Evolutionary conservation across 345 rosid genomes (phyloP), one percentile per base, ranked within the genome.

Genomic region (Pistacia atlantica): DNA sequence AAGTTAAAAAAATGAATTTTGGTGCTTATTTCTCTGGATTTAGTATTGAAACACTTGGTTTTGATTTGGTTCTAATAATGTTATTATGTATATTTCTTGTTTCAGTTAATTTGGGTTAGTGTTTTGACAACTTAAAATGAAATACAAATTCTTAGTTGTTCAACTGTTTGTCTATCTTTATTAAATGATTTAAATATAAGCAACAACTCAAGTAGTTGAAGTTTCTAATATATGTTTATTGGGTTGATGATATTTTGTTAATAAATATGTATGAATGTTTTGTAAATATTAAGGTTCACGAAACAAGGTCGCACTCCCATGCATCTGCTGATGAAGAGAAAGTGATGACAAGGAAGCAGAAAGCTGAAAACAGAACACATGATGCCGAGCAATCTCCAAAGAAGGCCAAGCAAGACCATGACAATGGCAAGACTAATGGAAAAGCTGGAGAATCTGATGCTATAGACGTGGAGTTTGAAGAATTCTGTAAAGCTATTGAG

Each of bases 321-420:
- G 78, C 83, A 67, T 77, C 89, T 58, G 78, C 72, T 11, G 90
- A 89, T 17, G 97, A 92, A 4, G 89, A 85, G 33, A 91, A 85
- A 84, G 83, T 87, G 46, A 88, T 81, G 89, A 85, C 90, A 48
- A 82, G 95, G 84, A 95, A 93, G 88, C 94, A 91, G 79, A 95
- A 93, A 69, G 98, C 91, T n/a, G 92, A 89, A 81, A 89, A 82
- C 83, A 84, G 79, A 68, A 78, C 81, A 35, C 85, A 83, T 35
- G 95, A 89, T 73, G 82, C 82, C 13, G 91, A 84, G 64, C 90
- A 88, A 28, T 81, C 91, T 20, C 93, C 84, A 0, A 91, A 95
- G 88, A 91, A 91, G 74, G 74, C 86, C 0, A 93, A 88, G 73
- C 35, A 81, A 1, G 91, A 89, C 63, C 83, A 60, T 4, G 51